Base-by-base conservation (phyloP, 2,329 filamentous ascomycete genomes). In the Elsinoe necatrix region DNA sequence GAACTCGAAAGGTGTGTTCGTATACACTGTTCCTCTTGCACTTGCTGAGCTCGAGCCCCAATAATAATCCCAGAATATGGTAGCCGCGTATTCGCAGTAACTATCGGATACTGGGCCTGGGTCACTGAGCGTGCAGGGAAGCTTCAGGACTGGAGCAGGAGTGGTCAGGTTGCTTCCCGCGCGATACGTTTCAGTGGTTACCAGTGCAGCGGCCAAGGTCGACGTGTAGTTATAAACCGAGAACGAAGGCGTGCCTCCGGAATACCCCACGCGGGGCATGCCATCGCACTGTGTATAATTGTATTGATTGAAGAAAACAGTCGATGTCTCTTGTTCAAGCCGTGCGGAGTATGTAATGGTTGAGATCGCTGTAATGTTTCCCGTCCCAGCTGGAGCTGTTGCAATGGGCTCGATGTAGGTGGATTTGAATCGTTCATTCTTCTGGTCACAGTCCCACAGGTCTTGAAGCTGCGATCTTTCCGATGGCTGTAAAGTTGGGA, bases 281-380 rank as follows among this genome's bases (percentile, higher is more conserved):
- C 43, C 43, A 47, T 47, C 43, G 43, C 43, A 47, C 23, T 25
- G 4, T 16, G 43, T 47, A 47, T 47, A 47, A 7, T 20, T 47
- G 23, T 27, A 47, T 47, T 21, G n/a, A 21, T 47, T 47, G 43
- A 47, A 27, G 43, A 25, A 47, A 7, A n/a, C 20, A 7, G 43
- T 47, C 21, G 20, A n/a, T n/a, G 20, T 3, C n/a, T 25, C 3
- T 21, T 7, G 14, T 9, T 29, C 21, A n/a, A 47, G 14, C 2
- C 11, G 4, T n/a, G 20, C 43, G n/a, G 43, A 21, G 7, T 27
- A 6, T 25, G 43, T 47, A 21, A 29, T 21, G 7, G 43, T 47
- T 21, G 20, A 14, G 7, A 16, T 47, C 7, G n/a, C 23, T 4
- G 43, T 47, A 21, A 47, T 27, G 23, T 47, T 47, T 7, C 43